Base-by-base conservation (phyloP, 1,139 yeast species). In the Yamadazyma friedrichii region DNA sequence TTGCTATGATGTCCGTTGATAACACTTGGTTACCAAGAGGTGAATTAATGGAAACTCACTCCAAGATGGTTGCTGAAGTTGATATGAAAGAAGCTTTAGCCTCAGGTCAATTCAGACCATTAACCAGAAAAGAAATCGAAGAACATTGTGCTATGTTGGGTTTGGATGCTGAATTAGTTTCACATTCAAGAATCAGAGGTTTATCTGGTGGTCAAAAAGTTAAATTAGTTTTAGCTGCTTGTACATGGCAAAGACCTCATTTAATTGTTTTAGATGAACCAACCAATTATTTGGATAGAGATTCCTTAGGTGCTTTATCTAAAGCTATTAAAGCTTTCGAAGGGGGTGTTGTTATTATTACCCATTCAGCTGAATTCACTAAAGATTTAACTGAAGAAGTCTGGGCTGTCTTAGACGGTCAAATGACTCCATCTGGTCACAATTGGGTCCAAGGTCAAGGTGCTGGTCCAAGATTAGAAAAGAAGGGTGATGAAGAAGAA, bases 221-320 rank as follows among this genome's bases (percentile, higher is more conserved):
- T 74, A 93, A 93, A 81, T 87, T 93, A 71, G 98, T 93, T 64
- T 80, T 93, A 70, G 98, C 98, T 75, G 98, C 98, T 75, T 88
- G 98, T 84, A 89, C 98, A 51, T 93, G 98, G 98, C 97, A 91
- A 82, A 91, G 98, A 84, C 98, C 98, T 68, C 98, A 93, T 74
- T 83, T 93, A 80, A 91, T 93, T 63, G 98, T 93, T 62, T 88
- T 93, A 74, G 98, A 93, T 82, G 97, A 89, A 80, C 96, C 96
- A 79, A 93, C 98, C 67, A 93, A 93, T 80, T 93, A 93, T 77
- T 83, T 93, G 81, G 98, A 93, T 76, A 84, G 98, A 80, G 98
- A 93, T 78, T 93, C 98, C 57, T 84, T 93, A 68, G 98, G 98
- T 69, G 98, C 98, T 72, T 84, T 93, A 71, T 93, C 98, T 55